A percentile compares a stretch with the other conserved stretches of the same genome.
phyloP scores from a whole-genome alignment of 768 basidiomycete species.

The Suillus spraguei region DNA sequence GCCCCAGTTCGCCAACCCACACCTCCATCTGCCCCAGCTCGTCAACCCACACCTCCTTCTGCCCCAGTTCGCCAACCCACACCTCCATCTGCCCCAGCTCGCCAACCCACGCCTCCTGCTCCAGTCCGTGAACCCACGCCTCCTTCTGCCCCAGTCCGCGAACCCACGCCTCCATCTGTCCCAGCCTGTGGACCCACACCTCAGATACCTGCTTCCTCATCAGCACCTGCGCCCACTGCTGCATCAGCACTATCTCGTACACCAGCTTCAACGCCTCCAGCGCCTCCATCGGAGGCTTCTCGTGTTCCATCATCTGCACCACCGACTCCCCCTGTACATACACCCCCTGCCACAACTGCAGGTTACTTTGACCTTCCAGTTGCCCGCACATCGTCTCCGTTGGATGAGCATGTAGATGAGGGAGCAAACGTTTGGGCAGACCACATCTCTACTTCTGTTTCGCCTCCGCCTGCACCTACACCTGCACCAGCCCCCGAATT shows the following conservation, averaged over 20 bases:
- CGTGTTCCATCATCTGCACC: constrained; percentile 3
- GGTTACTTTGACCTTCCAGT: constrained; percentile 28
- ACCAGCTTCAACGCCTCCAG: constrained; percentile 21
- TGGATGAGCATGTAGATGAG: constrained; percentile 16
- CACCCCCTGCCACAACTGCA: neutral
- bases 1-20: constrained; percentile 9
- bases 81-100: constrained; percentile 15
- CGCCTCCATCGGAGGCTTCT: constrained; percentile 16
- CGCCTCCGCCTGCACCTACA: constrained; percentile 11
- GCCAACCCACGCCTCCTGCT: neutral
- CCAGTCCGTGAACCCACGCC: neutral
- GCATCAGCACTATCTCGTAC: constrained; percentile 19
- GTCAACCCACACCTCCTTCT: too few relatives aligned
- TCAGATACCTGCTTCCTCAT: constrained; percentile 10
- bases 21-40: too few relatives aligned
- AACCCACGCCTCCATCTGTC: too few relatives aligned
- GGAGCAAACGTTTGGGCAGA: constrained; percentile 33
- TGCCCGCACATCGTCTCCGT: constrained; percentile 29
- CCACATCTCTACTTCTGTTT: constrained; percentile 11
- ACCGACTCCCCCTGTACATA: constrained; percentile 19
- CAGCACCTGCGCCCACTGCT: constrained; percentile 13
- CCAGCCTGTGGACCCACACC: too few relatives aligned
- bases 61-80: neutral
- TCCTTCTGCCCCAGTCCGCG: too few relatives aligned
- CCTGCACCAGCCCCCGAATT: neutral